Conservation (phyloP, 73 alveolate genomes). For the Paramecium tetraurelia region DNA sequence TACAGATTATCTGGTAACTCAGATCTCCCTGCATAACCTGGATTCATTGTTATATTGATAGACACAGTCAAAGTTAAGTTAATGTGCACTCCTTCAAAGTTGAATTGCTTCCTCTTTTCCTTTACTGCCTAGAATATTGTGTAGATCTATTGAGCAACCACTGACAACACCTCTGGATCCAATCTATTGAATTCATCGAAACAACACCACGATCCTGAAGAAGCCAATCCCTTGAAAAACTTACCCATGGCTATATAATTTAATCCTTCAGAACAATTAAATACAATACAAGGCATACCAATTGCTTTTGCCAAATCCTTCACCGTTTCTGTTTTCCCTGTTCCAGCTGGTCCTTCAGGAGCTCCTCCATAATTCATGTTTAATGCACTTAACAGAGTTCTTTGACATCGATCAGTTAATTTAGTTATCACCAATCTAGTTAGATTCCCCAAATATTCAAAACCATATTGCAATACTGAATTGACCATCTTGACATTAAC, state of each 20-base stretch:
- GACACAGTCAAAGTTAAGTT: conserved; percentile 69
- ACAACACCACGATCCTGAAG: conserved; percentile 97
- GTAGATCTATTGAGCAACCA: conserved; percentile 89
- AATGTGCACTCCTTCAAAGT: conserved; percentile 76
- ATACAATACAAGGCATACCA: conserved; percentile 94
- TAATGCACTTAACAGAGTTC: conserved; percentile 86
- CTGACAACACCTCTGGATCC: conserved; percentile 92
- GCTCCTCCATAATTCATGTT: conserved; percentile 91
- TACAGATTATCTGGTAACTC: conserved; percentile 81
- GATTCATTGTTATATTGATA: conserved; percentile 76
- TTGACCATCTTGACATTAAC: conserved; percentile 73
- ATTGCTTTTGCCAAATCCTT: conserved; percentile 97
- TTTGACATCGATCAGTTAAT: conserved; percentile 88
- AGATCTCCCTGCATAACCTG: conserved; percentile 83
- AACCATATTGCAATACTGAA: conserved; percentile 94
- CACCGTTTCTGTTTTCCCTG: conserved; percentile 96
- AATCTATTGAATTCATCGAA: conserved; percentile 97
- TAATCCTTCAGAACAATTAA: conserved; percentile 95
- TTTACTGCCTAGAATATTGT: conserved; percentile 39
- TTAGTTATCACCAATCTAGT: conserved; percentile 90
- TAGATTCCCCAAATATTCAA: conserved; percentile 88
- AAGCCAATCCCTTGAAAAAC: conserved; percentile 77
- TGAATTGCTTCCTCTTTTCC: not conserved
- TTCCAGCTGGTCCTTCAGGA: conserved; percentile 98
- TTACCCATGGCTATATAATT: conserved; percentile 94